Evolutionary conservation across 306 rosid genomes (phyloP).

Genomic region (Pyrus communis): DNA sequence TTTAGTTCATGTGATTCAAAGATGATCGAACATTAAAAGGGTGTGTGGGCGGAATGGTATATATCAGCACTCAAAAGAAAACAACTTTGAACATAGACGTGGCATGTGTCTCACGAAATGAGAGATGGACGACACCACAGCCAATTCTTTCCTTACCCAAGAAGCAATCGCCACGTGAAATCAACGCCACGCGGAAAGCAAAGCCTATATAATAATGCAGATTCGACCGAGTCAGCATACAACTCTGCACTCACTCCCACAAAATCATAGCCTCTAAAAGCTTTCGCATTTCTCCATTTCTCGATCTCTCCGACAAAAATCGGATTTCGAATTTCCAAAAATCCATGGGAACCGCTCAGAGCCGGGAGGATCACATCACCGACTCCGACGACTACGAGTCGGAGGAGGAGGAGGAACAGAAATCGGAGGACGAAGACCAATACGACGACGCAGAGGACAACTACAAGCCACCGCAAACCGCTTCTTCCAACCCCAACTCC

Average conservation of each 20-base stretch:
- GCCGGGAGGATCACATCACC: constrained; percentile 66
- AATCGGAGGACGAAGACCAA: constrained; percentile 18
- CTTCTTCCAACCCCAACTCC: constrained; percentile 14
- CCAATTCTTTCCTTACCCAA: constrained; percentile 6
- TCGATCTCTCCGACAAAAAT: neutral
- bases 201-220: neutral
- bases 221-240: neutral
- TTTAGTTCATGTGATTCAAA: fast-evolving
- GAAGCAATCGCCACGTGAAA: constrained; percentile 11
- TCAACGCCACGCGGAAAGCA: constrained; percentile 14
- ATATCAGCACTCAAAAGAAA: no score
- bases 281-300: neutral
- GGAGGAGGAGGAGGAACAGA: constrained; percentile 12
- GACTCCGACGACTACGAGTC: constrained; percentile 51
- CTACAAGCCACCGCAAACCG: neutral
- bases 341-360: constrained; percentile 67
- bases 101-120: neutral
- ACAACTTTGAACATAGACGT: neutral
- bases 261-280: neutral
- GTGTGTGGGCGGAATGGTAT: no score
- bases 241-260: neutral
- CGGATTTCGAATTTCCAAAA: neutral
- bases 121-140: no score
- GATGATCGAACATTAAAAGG: no score
- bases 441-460: constrained; percentile 26